Evolutionary conservation across 805 yeast genomes (phyloP), one percentile per base, ranked within the genome.

Genomic region (Priceomyces melissophilus): DNA sequence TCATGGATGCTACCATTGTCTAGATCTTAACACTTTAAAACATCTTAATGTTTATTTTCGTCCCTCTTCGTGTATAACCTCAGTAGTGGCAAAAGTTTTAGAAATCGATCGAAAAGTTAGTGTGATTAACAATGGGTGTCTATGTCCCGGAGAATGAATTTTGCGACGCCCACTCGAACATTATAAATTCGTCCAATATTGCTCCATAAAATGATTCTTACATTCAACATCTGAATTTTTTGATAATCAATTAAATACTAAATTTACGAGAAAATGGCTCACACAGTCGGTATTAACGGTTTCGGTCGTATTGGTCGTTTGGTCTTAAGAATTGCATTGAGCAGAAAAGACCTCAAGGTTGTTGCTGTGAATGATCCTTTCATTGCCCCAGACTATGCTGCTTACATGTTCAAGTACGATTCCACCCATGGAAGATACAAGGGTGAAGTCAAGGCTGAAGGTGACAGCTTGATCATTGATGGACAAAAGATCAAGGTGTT

Each of bases 261-360:
- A 26, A 37, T 30, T 25, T 20, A 20, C 43, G 25, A 29, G 17
- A 62, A 44, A 63, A 75, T 75, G 79, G 77, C 78, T 67, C 75
- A 78, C 65, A 82, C 78, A 58, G 78, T 87, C 68, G 96, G 95
- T 73, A 87, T 87, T 67, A 87, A 87, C 81, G 96, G 96, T 59
- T 87, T 87, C 84, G 96, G 96, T 61, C 83, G 96, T 73, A 87
- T 87, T 62, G 96, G 96, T 54, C 87, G 96, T 73, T 79, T 87
- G 57, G 96, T 82, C 51, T 73, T 87, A 58, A 83, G 96, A 76
- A 77, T 85, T 63, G 95, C 95, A 49, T 71, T 87, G 52, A 52
- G 66, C 46, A 80, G 87, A 79, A 66, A 73, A 44, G 89, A 83
- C 71, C 82, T 88, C 60, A 78, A 84, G 58, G 84, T 88, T 51